Evolutionary conservation across 768 basidiomycete species (phyloP), one percentile per base, ranked within the genome.

Genomic region (Gloeostereum incarnatum): DNA sequence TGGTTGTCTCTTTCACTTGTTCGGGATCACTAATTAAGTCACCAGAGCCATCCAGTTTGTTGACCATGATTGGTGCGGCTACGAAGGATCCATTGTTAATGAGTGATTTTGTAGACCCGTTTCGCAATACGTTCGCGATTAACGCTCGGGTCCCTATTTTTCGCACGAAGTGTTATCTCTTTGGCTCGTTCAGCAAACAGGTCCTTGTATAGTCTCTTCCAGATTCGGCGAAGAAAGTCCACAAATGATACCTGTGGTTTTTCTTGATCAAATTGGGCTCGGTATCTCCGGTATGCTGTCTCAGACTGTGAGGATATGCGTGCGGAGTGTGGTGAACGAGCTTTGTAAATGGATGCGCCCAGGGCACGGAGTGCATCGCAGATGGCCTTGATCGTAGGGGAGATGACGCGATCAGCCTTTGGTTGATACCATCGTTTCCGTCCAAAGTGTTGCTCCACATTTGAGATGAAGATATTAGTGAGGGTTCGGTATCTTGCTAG

Each of bases 1-100:
- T 39, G 0, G 46, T 44, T 2, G 38, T 19, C 18, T 45, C n/a
- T 13, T 40, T 42, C 1, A 52, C 44, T 5, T 13, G 33, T 11
- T 30, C 32, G 5, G 45, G 48, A 26, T 48, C 42, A 20, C 6
- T 22, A n/a, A 36, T 17, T 9, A 17, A 27, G 21, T 35, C 13
- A 7, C 32, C 35, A 24, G 35, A 21, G n/a, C n/a, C n/a, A 35
- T 30, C 17, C 7, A 16, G 31, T 3, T 29, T 6, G 7, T 34
- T 42, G 1, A 45, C 18, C 3, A 31, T 26, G 9, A 21, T 22
- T 17, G 35, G 35, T 7, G 16, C 18, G 7, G 16, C 9, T 20
- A 17, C 16, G 18, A 6, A 36, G 6, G 11, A 5, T n/a, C 7
- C 24, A 11, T 22, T 18, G 7, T 10, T 18, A 10, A 36, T 10